phyloP scores from a whole-genome alignment of 441 rosid genomes.

The Mallotus japonicus region DNA sequence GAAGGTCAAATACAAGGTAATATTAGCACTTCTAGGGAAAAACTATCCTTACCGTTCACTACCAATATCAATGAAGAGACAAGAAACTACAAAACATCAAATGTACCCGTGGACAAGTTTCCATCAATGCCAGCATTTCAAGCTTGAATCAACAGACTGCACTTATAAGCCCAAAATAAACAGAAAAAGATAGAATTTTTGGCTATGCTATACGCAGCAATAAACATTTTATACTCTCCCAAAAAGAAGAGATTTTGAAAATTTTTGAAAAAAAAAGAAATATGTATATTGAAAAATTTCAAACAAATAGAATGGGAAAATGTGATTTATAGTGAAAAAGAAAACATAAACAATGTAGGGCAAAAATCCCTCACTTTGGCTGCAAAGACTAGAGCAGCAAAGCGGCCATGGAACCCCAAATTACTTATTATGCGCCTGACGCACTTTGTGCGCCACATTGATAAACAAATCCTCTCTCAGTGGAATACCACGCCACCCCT shows the following conservation, averaged over 20 bases:
- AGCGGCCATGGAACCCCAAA: constrained; percentile 49
- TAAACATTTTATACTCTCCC: too few species aligned
- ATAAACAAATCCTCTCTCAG: constrained; percentile 31
- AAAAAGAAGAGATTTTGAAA: too few species aligned
- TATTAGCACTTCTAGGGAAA: too few species aligned
- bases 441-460: constrained; percentile 48
- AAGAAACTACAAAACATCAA: background rate
- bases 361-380: constrained; percentile 40
- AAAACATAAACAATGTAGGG: constrained; percentile 34
- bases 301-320: too few species aligned
- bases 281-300: too few species aligned
- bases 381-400: constrained; percentile 48
- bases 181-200: background rate
- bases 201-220: background rate
- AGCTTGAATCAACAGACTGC: background rate
- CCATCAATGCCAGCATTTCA: background rate
- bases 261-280: too few species aligned
- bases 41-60: too few species aligned
- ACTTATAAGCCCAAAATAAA: background rate
- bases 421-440: constrained; percentile 39
- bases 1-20: too few species aligned
- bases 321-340: too few species aligned
- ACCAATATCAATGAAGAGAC: too few species aligned
- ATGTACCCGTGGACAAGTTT: background rate
- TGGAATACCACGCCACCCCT: constrained; percentile 68